phyloP scores from a whole-genome alignment of 257 asterid genomes.

The Primulina tabacum region DNA sequence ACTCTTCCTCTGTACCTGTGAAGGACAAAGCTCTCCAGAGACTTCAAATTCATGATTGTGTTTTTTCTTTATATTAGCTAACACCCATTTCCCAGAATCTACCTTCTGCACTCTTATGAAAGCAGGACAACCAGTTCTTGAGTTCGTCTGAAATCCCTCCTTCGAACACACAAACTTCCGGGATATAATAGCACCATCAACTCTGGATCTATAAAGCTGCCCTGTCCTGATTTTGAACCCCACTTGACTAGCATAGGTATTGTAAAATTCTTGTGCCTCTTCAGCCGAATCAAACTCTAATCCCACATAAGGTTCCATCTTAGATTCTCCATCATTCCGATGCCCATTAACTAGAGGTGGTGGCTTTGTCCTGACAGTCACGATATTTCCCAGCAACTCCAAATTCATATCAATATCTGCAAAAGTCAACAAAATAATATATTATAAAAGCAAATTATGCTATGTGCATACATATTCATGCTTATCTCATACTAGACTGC shows the following conservation, averaged over 20 bases:
- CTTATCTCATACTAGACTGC: neutral
- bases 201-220: constrained; percentile 85
- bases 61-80: constrained; percentile 75
- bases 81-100: constrained; percentile 89
- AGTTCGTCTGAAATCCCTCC: constrained; percentile 90
- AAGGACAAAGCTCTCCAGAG: constrained; percentile 59
- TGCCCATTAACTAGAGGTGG: constrained; percentile 48
- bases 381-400: constrained; percentile 48
- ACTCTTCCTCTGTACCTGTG: constrained; percentile 59
- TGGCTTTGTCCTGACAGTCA: constrained; percentile 68
- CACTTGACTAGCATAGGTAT: constrained; percentile 58
- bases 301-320: constrained; percentile 70
- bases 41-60: constrained; percentile 78
- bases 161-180: constrained; percentile 87
- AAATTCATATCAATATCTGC: constrained; percentile 75
- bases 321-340: constrained; percentile 54
- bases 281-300: constrained; percentile 84
- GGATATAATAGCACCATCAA: constrained; percentile 81
- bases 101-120: constrained; percentile 78
- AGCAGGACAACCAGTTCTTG: constrained; percentile 92
- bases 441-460: neutral
- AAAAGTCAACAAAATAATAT: neutral
- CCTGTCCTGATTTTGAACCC: constrained; percentile 93
- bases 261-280: constrained; percentile 86
- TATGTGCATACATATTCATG: neutral